phyloP scores from a whole-genome alignment of 2,329 filamentous ascomycete genomes.

The Phoma sp. region DNA sequence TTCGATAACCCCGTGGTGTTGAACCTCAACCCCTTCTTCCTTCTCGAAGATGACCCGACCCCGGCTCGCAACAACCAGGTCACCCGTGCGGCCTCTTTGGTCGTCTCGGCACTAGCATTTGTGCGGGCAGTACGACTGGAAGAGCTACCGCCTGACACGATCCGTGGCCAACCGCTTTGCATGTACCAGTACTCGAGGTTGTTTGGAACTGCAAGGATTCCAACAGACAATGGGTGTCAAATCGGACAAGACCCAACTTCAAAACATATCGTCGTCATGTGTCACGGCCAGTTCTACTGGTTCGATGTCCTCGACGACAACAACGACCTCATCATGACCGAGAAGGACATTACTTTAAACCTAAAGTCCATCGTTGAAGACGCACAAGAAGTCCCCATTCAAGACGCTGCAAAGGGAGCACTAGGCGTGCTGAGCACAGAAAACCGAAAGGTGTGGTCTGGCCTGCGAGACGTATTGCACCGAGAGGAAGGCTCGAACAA shows the following conservation, averaged over 20 bases:
- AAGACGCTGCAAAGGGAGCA: slow-evolving; percentile 93
- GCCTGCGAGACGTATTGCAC: slow-evolving; percentile 84
- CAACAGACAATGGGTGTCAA: slow-evolving; percentile 92
- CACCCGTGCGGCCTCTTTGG: slow-evolving; percentile 88
- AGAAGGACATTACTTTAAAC: slow-evolving; percentile 91
- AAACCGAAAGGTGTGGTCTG: slow-evolving; percentile 95
- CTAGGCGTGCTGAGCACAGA: slow-evolving; percentile 94
- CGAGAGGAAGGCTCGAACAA: slow-evolving; percentile 91
- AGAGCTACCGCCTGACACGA: slow-evolving; percentile 86
- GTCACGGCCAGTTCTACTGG: slow-evolving; percentile 97
- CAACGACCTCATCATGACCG: slow-evolving; percentile 94
- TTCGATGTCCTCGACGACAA: slow-evolving; percentile 97
- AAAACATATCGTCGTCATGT: slow-evolving; percentile 91
- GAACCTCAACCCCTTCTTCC: slow-evolving; percentile 97
- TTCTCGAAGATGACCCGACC: slow-evolving; percentile 96
- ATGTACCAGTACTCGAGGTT: slow-evolving; percentile 98
- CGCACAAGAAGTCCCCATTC: slow-evolving; percentile 85
- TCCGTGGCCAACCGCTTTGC: slow-evolving; percentile 84
- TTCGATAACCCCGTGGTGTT: slow-evolving; percentile 97
- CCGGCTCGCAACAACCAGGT: slow-evolving; percentile 96
- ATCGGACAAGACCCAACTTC: slow-evolving; percentile 95
- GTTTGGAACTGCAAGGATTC: slow-evolving; percentile 93
- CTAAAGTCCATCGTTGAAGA: slow-evolving; percentile 92
- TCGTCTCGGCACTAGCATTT: slow-evolving; percentile 88
- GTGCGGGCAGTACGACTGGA: slow-evolving; percentile 92